These are phyloP conservation scores for Zymoseptoria tritici DNA, from an alignment of 2,329 filamentous ascomycete genomes.

Conservation along the genomic window DNA sequence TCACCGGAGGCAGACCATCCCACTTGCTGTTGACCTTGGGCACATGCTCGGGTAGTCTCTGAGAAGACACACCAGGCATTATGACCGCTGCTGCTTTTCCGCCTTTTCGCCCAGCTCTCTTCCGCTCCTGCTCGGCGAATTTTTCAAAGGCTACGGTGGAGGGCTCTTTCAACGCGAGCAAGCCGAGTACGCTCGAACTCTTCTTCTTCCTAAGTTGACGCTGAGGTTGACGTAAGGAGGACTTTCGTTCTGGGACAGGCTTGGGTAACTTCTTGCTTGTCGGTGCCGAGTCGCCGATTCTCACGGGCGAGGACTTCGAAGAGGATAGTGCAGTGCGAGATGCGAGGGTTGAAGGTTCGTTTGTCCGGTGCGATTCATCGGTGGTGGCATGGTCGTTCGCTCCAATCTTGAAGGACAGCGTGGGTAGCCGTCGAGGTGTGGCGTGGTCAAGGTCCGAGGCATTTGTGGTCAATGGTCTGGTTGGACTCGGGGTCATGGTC, in stretches of 20 bases:
- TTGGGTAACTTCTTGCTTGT: not conserved
- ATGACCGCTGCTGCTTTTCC: constrained; percentile 24
- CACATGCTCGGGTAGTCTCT: constrained; percentile 42
- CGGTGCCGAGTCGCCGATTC: constrained; percentile 1
- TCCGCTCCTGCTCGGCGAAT: constrained; percentile 33
- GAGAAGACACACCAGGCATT: constrained; percentile 33
- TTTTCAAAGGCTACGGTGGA: constrained; percentile 41
- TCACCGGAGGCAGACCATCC: constrained; percentile 41
- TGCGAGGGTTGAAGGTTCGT: constrained; percentile 1
- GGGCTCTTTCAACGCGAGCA: constrained; percentile 44
- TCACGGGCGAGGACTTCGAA: constrained; percentile 1
- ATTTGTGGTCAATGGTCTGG: constrained; percentile 1
- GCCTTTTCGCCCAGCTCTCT: constrained; percentile 30
- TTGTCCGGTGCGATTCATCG: constrained; percentile 3
- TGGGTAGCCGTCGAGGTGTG: constrained; percentile 15
- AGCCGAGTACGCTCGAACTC: constrained; percentile 35
- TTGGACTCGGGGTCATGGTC: constrained; percentile 1
- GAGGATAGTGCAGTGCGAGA: not conserved
- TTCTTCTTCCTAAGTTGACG: constrained; percentile 26
- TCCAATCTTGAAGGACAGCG: constrained; percentile 19
- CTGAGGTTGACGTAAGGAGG: not conserved
- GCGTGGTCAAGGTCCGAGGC: constrained; percentile 9
- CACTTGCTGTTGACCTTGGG: constrained; percentile 50
- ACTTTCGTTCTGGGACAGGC: not conserved
- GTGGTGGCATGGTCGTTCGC: not conserved